Evolutionary conservation across 148 eudicot genomes (phyloP).

Genomic region (Simmondsia chinensis): DNA sequence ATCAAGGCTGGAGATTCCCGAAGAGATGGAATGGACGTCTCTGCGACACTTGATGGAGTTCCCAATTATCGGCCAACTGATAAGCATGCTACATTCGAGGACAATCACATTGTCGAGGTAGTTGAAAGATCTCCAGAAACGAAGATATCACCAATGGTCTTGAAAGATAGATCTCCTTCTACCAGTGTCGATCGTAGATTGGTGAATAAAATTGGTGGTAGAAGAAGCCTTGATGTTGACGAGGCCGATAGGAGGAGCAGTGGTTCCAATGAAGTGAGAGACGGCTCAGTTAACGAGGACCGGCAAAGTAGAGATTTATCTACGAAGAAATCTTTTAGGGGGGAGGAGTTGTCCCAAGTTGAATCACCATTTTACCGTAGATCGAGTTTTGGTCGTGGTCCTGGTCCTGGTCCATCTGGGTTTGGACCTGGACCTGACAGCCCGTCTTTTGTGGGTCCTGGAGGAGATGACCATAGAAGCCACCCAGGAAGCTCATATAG

Average conservation of each 20-base stretch:
- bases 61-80: constrained; percentile 48
- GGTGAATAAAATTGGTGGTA: constrained; percentile 41
- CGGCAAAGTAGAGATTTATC: constrained; percentile 51
- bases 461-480: constrained; percentile 59
- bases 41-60: constrained; percentile 37
- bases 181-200: constrained; percentile 53
- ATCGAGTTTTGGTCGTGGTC: constrained; percentile 38
- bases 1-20: constrained; percentile 47
- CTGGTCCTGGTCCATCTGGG: constrained; percentile 45
- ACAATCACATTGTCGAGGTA: constrained; percentile 34
- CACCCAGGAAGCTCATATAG: constrained; percentile 55
- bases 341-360: constrained; percentile 47
- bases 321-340: constrained; percentile 31
- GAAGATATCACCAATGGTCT: constrained; percentile 37
- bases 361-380: constrained; percentile 67
- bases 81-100: constrained; percentile 46
- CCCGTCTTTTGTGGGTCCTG: constrained; percentile 35
- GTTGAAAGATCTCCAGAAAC: constrained; percentile 51
- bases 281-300: constrained; percentile 41
- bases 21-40: constrained; percentile 27
- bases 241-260: constrained; percentile 63
- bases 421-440: constrained; percentile 65
- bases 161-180: constrained; percentile 65
- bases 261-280: constrained; percentile 61
- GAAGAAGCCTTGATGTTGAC: constrained; percentile 59